These are phyloP conservation scores for Akebia trifoliata DNA, from an alignment of 164 flowering plant species.

Conservation along the genomic window DNA sequence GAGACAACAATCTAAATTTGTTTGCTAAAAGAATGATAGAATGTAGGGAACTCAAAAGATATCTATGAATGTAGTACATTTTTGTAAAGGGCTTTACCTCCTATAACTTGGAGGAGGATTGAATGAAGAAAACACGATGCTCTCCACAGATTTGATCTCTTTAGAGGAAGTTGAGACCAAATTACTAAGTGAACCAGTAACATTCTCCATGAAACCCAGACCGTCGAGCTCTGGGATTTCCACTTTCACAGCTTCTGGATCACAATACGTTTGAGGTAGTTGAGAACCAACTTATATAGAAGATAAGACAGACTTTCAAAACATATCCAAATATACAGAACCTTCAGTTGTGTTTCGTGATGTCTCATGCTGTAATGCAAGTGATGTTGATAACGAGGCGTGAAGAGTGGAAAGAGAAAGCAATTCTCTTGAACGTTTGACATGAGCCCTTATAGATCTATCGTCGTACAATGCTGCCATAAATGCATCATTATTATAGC, in stretches of 20 bases:
- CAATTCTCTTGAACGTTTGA: conserved; percentile 84
- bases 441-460: conserved; percentile 90
- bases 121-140: conserved; percentile 87
- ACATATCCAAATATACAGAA: conserved; percentile 30
- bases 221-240: conserved; percentile 86
- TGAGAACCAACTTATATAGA: no score
- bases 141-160: conserved; percentile 78
- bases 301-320: background rate
- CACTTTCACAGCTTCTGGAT: conserved; percentile 45
- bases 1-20: conserved; percentile 2
- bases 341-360: conserved; percentile 42
- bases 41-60: background rate
- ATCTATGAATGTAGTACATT: background rate
- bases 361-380: conserved; percentile 76
- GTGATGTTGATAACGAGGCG: conserved; percentile 82
- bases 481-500: conserved; percentile 11
- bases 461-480: conserved; percentile 88
- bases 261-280: conserved; percentile 8
- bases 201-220: conserved; percentile 92
- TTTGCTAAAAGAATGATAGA: background rate
- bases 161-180: conserved; percentile 52
- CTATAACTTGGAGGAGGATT: conserved; percentile 96
- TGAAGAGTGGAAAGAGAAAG: conserved; percentile 80
- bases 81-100: conserved; percentile 41
- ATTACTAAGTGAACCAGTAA: conserved; percentile 58